Evolutionary conservation across 345 rosid genomes (phyloP).

Genomic region (Gossypium sturtianum): DNA sequence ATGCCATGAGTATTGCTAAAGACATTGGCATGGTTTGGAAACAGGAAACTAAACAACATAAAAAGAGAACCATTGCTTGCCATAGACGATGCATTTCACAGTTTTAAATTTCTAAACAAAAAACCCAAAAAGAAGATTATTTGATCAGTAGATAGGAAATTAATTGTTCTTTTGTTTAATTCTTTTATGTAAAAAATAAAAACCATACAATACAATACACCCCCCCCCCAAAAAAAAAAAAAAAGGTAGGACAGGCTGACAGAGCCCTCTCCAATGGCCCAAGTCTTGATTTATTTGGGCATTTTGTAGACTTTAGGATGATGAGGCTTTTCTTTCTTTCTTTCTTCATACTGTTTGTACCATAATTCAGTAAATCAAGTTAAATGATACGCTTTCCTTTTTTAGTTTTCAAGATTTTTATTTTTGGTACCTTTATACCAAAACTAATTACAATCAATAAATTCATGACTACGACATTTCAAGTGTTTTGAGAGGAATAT

Average conservation of each 20-base stretch:
- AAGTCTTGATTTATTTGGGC: conserved; percentile 40
- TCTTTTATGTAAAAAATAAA: conserved; percentile 9
- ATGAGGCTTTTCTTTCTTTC: conserved; percentile 39
- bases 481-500: too few relatives aligned
- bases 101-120: conserved; percentile 19
- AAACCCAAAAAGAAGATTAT: neutral
- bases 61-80: conserved; percentile 40
- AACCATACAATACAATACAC: conserved; percentile 2
- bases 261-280: conserved; percentile 64
- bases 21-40: conserved; percentile 83
- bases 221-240: neutral
- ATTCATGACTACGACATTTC: neutral
- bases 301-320: conserved; percentile 46
- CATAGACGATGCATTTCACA: conserved; percentile 72
- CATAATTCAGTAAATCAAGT: conserved; percentile 6
- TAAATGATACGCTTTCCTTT: neutral
- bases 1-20: conserved; percentile 62
- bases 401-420: too few relatives aligned
- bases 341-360: conserved; percentile 13
- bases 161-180: neutral
- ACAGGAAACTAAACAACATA: conserved; percentile 58
- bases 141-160: neutral
- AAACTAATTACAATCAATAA: neutral
- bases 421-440: neutral
- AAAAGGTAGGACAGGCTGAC: conserved; percentile 19